These are phyloP conservation scores for Fusarium subglutinans DNA, from an alignment of 2,329 filamentous ascomycete genomes.

Conservation along the genomic window DNA sequence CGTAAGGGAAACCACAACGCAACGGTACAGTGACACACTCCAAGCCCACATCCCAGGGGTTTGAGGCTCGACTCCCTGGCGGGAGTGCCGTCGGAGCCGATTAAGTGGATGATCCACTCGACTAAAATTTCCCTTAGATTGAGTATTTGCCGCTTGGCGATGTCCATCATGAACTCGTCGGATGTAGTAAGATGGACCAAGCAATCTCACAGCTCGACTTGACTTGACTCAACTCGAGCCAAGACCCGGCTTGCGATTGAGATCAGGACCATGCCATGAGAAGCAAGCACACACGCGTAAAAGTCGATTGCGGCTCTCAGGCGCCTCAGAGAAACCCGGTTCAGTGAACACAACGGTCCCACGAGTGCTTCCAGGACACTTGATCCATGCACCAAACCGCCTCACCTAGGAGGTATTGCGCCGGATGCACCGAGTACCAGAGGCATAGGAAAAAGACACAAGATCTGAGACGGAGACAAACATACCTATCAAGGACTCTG, in stretches of 20 bases:
- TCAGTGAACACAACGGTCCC: conserved; percentile 32
- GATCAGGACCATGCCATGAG: neutral
- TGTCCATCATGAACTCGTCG: conserved; percentile 41
- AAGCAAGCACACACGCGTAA: neutral
- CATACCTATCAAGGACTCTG: conserved; percentile 38
- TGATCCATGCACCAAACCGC: conserved; percentile 46
- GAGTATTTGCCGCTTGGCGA: conserved; percentile 48
- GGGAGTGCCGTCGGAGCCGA: conserved; percentile 44
- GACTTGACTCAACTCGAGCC: conserved; percentile 9
- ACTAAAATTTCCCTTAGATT: conserved; percentile 45
- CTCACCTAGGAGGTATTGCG: conserved; percentile 42
- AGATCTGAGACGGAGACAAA: conserved; percentile 39
- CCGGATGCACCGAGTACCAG: conserved; percentile 41
- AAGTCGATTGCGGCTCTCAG: conserved; percentile 19
- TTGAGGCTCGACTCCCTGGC: conserved; percentile 41
- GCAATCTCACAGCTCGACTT: conserved; percentile 4
- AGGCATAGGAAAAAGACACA: conserved; percentile 25
- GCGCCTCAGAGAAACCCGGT: conserved; percentile 10
- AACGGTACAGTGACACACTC: conserved; percentile 38
- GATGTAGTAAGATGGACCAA: conserved; percentile 19
- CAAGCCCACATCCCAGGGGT: conserved; percentile 39
- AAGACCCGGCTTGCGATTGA: conserved; percentile 6
- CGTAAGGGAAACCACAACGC: conserved; percentile 29
- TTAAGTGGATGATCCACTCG: conserved; percentile 44
- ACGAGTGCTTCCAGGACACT: conserved; percentile 40